Evolutionary conservation across 2,329 filamentous ascomycete genomes (phyloP), one percentile per base, ranked within the genome.

Genomic region (Aschersonia sp.): DNA sequence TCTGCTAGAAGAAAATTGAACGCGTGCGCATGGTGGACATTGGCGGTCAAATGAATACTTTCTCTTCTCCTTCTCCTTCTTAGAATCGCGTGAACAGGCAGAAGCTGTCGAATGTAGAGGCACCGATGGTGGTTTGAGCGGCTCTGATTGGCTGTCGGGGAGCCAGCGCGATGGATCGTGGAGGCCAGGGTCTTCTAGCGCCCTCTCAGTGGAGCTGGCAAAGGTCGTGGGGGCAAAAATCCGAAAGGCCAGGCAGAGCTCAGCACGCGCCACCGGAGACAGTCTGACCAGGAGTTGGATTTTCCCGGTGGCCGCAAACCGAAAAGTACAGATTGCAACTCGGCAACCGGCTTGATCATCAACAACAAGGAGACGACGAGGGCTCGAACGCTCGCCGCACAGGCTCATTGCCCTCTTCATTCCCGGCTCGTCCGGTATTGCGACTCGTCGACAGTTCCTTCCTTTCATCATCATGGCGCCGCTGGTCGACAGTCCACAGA

Each of bases 401-500:
- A 41, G 45, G 35, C 45, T 32, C 44, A 43, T 31, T 30, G 12
- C 40, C 46, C 47, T 35, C 43, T 42, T 44, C 33, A 33, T 44
- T 22, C 29, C 32, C 47, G 41, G 44, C 40, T 42, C 43, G 39
- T 42, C 42, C 40, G 47, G 30, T 45, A 42, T 46, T 41, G 42
- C 43, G 44, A 45, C 44, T 44, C 33, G 11, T 46, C 44, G 33
- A 42, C 43, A 42, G 42, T 47, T 46, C 44, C 42, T 37, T 22
- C 46, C 49, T 46, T 22, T 22, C 22, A 22, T 48, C 52, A 53
- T 45, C 60, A 85, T 84, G 81, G 75, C 83, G 69, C 81, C 82
- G 64, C 84, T 98, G 66, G 88, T 97, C 66, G 86, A 94, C 69
- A 90, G 87, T 68, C 69, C 83, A 57, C 87, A 95, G 75, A 94